Conservation (phyloP, 371 early-diverging fungal species). For the Mucor irregularis region DNA sequence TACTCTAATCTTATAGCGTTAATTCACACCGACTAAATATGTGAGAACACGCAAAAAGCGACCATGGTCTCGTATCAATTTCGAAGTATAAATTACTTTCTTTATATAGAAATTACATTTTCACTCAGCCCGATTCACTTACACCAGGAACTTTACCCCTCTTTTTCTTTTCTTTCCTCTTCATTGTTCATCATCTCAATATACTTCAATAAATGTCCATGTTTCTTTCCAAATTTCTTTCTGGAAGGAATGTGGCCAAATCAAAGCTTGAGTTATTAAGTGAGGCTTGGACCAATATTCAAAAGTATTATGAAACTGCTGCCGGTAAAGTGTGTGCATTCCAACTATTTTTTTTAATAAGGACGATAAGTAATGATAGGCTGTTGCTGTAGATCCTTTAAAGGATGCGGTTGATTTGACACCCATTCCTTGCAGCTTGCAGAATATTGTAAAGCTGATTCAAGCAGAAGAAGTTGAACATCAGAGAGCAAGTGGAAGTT, state of each 20-base stretch:
- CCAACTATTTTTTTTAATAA: conserved; percentile 3
- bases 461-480: conserved; percentile 53
- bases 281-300: conserved; percentile 51
- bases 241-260: conserved; percentile 48
- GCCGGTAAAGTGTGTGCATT: conserved; percentile 31
- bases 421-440: conserved; percentile 46
- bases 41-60: too few relatives aligned
- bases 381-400: conserved; percentile 34
- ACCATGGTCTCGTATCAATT: too few relatives aligned
- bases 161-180: conserved; percentile 6
- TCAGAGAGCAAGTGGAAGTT: conserved; percentile 43
- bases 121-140: too few relatives aligned
- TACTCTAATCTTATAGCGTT: too few relatives aligned
- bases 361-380: background rate
- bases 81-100: too few relatives aligned
- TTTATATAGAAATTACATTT: too few relatives aligned
- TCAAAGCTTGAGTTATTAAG: conserved; percentile 44
- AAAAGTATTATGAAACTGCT: conserved; percentile 53
- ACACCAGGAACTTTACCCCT: conserved; percentile 2
- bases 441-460: conserved; percentile 49
- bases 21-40: too few relatives aligned
- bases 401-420: conserved; percentile 55
- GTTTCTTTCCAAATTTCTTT: conserved; percentile 52
- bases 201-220: conserved; percentile 28
- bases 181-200: background rate